Evolutionary conservation across 441 rosid genomes (phyloP), one percentile per base, ranked within the genome.

Genomic region (Monsonia emarginata): DNA sequence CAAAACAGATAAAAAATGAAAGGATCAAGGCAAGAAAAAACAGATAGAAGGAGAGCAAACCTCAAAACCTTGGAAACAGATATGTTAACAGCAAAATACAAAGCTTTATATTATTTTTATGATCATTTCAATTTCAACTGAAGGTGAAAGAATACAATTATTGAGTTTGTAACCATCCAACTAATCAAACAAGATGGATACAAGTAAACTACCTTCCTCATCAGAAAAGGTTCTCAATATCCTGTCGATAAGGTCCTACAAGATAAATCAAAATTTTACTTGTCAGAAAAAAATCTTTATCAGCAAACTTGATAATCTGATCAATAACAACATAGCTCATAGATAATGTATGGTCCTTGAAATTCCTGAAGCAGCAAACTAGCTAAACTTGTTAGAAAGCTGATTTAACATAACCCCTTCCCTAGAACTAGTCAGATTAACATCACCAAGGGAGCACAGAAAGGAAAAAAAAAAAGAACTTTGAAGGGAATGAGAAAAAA

Each of bases 231-330:
- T 78, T 28, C 74, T 67, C 71, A 91, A 75, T 69, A 91, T 88
- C 74, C 98, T 81, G 31, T 86, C 95, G 36, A 89, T 91, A 70
- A 95, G 99, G 65, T 91, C 98, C 99, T 95, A 67, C 69, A 75
- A 66, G 78, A 68, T 69, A 77, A 25, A 50, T 52, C 8, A 58
- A 65, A 76, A 22, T 16, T 14, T 18, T 16, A 18, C 56, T 5
- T 48, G 56, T 48, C 22, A 48, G 56, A 48, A 16, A 48, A n/a
- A 48, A 48, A 18, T 48, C 22, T 48, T 48, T 24, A 48, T 5
- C 24, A 48, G 6, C 3, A 18, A 48, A 48, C 56, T 18, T 16
- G 56, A 48, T 16, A 48, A 48, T 9, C 18, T 48, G 1, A 48
- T 19, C 18, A 48, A 48, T 24, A 48, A 48, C 18, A 48, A 1